Conservation (phyloP, 306 rosid species). For the Amphicarpaea edgeworthii region DNA sequence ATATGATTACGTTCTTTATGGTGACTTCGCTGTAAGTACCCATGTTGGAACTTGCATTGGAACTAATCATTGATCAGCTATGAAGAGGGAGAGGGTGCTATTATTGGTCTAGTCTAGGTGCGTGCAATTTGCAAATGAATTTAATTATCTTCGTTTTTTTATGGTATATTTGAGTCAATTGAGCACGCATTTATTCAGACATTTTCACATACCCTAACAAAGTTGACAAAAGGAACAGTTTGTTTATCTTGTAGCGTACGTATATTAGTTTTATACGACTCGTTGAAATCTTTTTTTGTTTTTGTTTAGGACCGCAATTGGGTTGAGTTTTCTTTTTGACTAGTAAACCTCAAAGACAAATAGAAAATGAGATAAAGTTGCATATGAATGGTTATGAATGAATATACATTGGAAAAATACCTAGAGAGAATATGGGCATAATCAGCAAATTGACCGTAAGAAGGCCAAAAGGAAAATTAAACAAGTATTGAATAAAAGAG, state of each 20-base stretch:
- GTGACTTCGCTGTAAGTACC: slow-evolving; percentile 12
- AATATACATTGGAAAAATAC: too few relatives aligned
- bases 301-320: slow-evolving; percentile 24
- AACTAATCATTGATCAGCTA: background rate
- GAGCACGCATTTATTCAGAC: background rate
- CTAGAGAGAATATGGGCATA: background rate
- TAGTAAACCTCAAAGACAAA: background rate
- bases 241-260: background rate
- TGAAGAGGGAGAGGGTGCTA: background rate
- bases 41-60: slow-evolving; percentile 36
- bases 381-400: too few relatives aligned
- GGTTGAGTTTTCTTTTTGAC: background rate
- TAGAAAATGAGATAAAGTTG: background rate
- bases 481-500: background rate
- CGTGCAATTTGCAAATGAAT: slow-evolving; percentile 22
- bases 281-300: background rate
- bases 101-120: slow-evolving; percentile 5
- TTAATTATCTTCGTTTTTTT: too few relatives aligned
- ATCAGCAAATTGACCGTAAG: background rate
- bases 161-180: too few relatives aligned
- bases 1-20: slow-evolving; percentile 20
- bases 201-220: background rate
- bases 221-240: background rate
- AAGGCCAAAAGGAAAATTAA: background rate
- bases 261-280: background rate